These are phyloP conservation scores for Cryphonectria naterciae DNA, from an alignment of 2,329 filamentous ascomycete genomes.

Conservation along the genomic window DNA sequence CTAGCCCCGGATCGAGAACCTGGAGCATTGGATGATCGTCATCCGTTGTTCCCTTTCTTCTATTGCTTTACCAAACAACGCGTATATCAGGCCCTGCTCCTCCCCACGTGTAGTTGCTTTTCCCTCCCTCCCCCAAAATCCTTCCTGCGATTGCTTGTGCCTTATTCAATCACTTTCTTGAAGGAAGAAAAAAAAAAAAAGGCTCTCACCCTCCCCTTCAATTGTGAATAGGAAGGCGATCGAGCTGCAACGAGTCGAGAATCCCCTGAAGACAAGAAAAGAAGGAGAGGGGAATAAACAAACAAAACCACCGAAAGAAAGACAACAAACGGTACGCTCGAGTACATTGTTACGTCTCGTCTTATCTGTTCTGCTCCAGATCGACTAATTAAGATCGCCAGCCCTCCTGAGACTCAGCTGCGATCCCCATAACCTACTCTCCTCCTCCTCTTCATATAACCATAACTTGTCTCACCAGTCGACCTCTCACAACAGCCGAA, in stretches of 20 bases:
- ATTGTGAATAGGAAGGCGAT: background rate
- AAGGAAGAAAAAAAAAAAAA: background rate
- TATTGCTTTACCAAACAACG: background rate
- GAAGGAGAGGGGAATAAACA: background rate
- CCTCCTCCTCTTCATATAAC: background rate
- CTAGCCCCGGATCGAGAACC: constrained; percentile 1
- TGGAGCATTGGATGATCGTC: constrained; percentile 12
- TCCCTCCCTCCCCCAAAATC: background rate
- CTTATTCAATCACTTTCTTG: background rate
- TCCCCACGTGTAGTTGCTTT: background rate
- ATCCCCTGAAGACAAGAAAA: background rate
- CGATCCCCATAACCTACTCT: background rate
- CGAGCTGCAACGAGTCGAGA: background rate
- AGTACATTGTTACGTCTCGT: background rate
- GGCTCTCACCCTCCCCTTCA: background rate
- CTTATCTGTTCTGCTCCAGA: background rate
- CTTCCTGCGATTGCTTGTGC: background rate
- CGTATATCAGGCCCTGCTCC: background rate
- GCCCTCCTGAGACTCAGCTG: background rate
- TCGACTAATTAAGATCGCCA: background rate
- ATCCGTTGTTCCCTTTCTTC: constrained; percentile 1
- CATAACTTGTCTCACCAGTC: background rate
- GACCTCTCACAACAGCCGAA: background rate
- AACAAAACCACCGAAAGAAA: background rate
- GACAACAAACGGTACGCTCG: background rate